Base-by-base conservation (phyloP, 345 rosid genomes). In the Salix brachista region DNA sequence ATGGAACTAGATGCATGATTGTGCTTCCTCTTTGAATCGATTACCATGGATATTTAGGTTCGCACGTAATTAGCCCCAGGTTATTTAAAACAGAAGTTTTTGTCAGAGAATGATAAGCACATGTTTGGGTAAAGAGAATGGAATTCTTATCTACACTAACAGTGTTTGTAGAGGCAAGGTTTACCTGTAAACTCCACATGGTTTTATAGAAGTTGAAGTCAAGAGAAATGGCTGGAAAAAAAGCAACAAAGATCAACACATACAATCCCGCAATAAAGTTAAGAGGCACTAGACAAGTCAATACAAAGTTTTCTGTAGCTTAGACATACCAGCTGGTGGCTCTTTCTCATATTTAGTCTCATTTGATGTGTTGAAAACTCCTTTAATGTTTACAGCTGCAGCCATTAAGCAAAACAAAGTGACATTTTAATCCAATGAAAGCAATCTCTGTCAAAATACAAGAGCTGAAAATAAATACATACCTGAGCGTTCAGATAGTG, bases 131-230 rank as follows among this genome's bases (percentile, higher is more conserved):
- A 21, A 46, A 70, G 28, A 61, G 23, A 65, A 48, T 7, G 9
- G 21, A 41, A 19, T 50, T 54, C 21, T 11, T 56, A 25, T 46
- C 30, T 54, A 28, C n/a, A 23, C 44, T 30, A 44, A 52, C 16
- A 70, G 41, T 26, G 61, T 30, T 67, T 78, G 60, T 50, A 74
- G 75, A 44, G 0, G 30, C 71, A 58, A 16, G 72, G 66, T 81
- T 70, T 79, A 91, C 99, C 97, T 93, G 99, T 79, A 96, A 90
- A 88, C 97, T 92, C 98, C 99, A 96, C 75, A 96, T 88, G 73
- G 95, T 96, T 85, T 88, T 94, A 70, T 96, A 96, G 79, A 93
- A 96, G 90, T 96, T 96, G 89, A 96, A 96, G 84, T 96, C 99
- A 50, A 94, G 84, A 78, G 93, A 84, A 81, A 92, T 86, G 58